Evolutionary conservation across 2,329 filamentous ascomycete genomes (phyloP).

Genomic region (Ambrosiella xylebori): DNA sequence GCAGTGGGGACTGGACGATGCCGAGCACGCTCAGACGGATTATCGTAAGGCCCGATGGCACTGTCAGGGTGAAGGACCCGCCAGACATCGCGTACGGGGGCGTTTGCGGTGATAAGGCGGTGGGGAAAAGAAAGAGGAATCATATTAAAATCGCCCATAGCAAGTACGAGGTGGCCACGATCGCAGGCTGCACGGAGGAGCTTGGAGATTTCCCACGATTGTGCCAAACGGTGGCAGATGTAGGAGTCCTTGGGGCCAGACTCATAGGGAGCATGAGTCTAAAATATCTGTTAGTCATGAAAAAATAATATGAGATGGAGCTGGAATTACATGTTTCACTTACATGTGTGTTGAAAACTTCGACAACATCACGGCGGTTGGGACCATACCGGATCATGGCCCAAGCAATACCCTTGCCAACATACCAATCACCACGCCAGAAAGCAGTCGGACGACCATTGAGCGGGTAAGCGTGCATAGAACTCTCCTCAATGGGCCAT

Average conservation of each 20-base stretch:
- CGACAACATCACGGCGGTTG: conserved; percentile 47
- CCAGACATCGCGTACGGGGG: conserved; percentile 71
- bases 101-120: conserved; percentile 60
- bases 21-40: conserved; percentile 49
- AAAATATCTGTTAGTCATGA: not conserved
- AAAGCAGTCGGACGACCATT: conserved; percentile 90
- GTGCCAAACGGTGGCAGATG: conserved; percentile 73
- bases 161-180: conserved; percentile 67
- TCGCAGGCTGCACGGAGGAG: conserved; percentile 67
- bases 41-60: conserved; percentile 55
- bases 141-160: conserved; percentile 93
- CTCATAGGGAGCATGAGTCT: conserved; percentile 75
- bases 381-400: conserved; percentile 60
- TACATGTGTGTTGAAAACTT: conserved; percentile 87
- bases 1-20: conserved; percentile 54
- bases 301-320: not conserved
- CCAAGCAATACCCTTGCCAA: conserved; percentile 82
- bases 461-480: conserved; percentile 73
- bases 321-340: conserved; percentile 17
- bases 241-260: conserved; percentile 66
- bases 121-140: conserved; percentile 73
- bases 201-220: conserved; percentile 90
- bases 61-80: conserved; percentile 67
- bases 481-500: conserved; percentile 84
- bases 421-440: conserved; percentile 88